Evolutionary conservation across 805 yeast species (phyloP), one percentile per base, ranked within the genome.

Genomic region (Ogataea trehaloabstinens): DNA sequence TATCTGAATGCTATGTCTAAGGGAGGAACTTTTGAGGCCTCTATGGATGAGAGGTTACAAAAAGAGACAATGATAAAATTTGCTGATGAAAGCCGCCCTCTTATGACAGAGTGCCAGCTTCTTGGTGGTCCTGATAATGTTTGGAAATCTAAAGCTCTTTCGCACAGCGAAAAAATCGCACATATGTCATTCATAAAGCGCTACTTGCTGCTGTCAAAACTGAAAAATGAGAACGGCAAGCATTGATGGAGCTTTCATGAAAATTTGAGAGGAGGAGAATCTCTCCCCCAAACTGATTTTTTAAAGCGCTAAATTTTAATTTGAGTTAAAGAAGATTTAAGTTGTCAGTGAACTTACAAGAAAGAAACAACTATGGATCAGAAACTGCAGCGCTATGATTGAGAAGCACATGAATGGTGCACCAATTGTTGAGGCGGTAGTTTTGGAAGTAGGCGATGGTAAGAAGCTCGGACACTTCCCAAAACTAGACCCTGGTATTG

Each of bases 1-100:
- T 63, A 64, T 32, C 52, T 57, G 24, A 42, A 49, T 5, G 34
- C 54, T 13, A 58, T 70, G 12, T 45, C 54, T 16, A 42, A 45
- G 27, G 78, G 78, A 2, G 56, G 48, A 11, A 40, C 43, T 1
- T 43, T 66, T 24, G 64, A 61, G 21, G 42, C 55, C 6, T 43
- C 41, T 7, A 37, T 45, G 2, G 43, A 48, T 24, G 24, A 18
- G 5, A 32, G 31, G n/a, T 5, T 50, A 6, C 29, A 35, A 5
- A 34, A 40, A 20, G 55, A 52, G n/a, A 56, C 60, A 0, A 20
- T 53, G 11, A 38, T 57, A 12, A 43, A 34, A 27, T 53, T 43
- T 33, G 16, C 48, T 4, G 48, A 48, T 19, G 45, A 37, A 13
- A 18, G 28, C 1, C 38, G 18, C 17, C 36, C 30, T 1, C 19